Base-by-base conservation (phyloP, 495 filamentous ascomycete species). In the Hypoxylon trugodes region DNA sequence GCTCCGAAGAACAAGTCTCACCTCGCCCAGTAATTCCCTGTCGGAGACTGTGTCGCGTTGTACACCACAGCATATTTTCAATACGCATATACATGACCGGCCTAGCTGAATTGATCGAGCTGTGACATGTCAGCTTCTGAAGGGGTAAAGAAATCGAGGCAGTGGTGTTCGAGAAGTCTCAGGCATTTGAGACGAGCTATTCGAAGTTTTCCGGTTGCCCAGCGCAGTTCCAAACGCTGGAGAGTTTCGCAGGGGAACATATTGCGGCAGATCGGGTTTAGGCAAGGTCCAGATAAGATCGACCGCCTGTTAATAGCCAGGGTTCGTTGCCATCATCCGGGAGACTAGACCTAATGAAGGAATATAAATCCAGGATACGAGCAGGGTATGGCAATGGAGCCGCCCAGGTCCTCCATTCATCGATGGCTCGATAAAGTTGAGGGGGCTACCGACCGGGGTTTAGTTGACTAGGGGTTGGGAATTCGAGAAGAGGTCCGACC, bases 191-290 rank as follows among this genome's bases (percentile, higher is more conserved):
- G 56, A 66, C 56, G 51, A 24, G 24, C 56, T 55, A 42, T 55
- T 59, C 55, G 50, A 40, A 37, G 46, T 40, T 37, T 43, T 22
- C 45, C 42, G 56, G 49, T 45, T 37, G 57, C 58, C 58, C 21
- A 53, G 53, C 28, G 32, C 22, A 37, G 43, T 65, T 45, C 59
- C 45, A 68, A 65, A 68, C 65, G 30, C 55, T 28, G 30, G 48
- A 35, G 26, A 60, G 59, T 68, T 64, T 68, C 65, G 65, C 49
- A 63, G 37, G 55, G 59, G 42, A 55, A 41, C 46, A 51, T 19
- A 45, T 60, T 60, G 59, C 64, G 13, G 59, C 59, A 68, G 59
- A 63, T 59, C 59, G 42, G 32, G 65, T 59, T 63, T 68, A 52
- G 45, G 30, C 28, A 26, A 24, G 35, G 41, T 28, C n/a, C 47